phyloP scores from a whole-genome alignment of 1,284 basidiomycete species.

The Ceratorhiza oryzae-sativae region DNA sequence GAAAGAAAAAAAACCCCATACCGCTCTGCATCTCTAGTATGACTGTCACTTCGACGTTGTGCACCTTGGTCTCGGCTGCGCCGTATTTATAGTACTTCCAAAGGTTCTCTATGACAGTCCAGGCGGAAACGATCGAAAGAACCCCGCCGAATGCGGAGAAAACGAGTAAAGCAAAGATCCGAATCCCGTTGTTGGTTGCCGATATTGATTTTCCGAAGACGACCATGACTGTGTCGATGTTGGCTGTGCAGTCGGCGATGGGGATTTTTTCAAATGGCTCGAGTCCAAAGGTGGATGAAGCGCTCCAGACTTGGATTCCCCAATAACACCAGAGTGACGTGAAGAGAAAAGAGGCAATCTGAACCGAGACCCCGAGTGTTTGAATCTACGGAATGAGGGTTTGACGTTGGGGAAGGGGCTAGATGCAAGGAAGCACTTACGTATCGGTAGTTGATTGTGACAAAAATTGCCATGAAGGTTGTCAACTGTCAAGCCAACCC shows the following conservation, averaged over 20 bases:
- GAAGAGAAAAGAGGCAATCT: background rate
- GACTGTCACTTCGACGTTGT: background rate
- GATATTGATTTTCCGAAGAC: constrained; percentile 11
- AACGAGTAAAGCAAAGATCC: constrained; percentile 19
- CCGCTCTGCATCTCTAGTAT: background rate
- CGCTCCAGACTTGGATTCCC: constrained; percentile 28
- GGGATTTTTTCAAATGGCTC: background rate
- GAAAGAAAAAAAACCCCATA: background rate
- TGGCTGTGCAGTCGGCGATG: constrained; percentile 10
- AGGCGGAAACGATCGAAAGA: background rate
- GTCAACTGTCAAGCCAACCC: constrained; percentile 1
- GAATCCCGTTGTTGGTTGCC: constrained; percentile 13
- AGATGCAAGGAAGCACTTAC: background rate
- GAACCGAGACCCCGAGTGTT: constrained; percentile 17
- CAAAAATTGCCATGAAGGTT: constrained; percentile 13
- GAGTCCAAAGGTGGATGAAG: constrained; percentile 1
- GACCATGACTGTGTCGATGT: constrained; percentile 12
- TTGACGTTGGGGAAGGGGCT: too few relatives aligned
- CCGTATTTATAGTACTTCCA: background rate
- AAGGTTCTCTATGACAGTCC: background rate
- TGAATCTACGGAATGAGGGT: background rate
- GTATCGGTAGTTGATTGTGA: constrained; percentile 20
- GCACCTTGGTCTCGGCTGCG: background rate
- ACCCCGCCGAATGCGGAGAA: background rate
- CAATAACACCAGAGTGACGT: constrained; percentile 18